phyloP scores from a whole-genome alignment of 805 yeast species.

The Ogataea pini region DNA sequence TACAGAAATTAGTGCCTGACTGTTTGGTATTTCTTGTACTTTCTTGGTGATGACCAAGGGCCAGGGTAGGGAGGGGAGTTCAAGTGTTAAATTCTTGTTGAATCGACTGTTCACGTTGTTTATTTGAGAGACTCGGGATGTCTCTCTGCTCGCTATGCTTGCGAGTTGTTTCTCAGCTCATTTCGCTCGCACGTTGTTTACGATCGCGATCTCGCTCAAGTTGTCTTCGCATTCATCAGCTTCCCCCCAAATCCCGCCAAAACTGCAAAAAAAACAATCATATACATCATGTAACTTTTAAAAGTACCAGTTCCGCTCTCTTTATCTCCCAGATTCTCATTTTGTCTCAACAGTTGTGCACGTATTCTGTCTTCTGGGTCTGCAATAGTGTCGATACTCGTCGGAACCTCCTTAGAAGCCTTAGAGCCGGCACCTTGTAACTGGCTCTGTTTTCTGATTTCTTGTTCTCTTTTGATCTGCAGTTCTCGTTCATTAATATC shows the following conservation, averaged over 20 bases:
- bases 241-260: constrained; percentile 19
- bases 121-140: too few species aligned
- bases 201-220: too few species aligned
- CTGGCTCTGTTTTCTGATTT: constrained; percentile 2
- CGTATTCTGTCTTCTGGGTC: constrained; percentile 76
- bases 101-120: too few species aligned
- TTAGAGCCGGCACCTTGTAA: background rate
- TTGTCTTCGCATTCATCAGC: constrained; percentile 10
- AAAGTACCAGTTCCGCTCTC: constrained; percentile 11
- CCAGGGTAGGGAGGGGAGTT: too few species aligned
- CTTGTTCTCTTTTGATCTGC: constrained; percentile 17
- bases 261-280: constrained; percentile 20
- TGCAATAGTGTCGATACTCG: constrained; percentile 40
- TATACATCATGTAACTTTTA: constrained; percentile 14
- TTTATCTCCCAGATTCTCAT: constrained; percentile 3
- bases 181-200: too few species aligned
- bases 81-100: too few species aligned
- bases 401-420: constrained; percentile 25
- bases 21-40: too few species aligned
- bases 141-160: background rate
- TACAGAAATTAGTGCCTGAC: too few species aligned
- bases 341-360: constrained; percentile 31
- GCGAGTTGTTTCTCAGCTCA: too few species aligned
- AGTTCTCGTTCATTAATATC: constrained; percentile 30
- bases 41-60: too few species aligned